phyloP scores from a whole-genome alignment of 768 basidiomycete species.

The Jaapia argillacea region DNA sequence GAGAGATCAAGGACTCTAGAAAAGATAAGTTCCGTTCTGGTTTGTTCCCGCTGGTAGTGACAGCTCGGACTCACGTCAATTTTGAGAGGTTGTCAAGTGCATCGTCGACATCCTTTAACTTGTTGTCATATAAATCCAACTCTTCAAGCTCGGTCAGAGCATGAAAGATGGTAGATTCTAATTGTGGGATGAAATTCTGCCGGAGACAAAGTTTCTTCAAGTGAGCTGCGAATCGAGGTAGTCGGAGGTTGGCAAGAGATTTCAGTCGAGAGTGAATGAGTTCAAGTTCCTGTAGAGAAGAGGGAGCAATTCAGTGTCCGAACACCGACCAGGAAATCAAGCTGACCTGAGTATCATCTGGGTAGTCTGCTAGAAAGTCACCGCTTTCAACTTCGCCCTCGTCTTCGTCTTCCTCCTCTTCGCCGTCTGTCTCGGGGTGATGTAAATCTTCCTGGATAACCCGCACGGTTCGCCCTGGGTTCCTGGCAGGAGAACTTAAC shows the following conservation, averaged over 20 bases:
- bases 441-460: neutral
- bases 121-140: conserved; percentile 94
- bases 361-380: conserved; percentile 69
- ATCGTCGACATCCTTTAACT: conserved; percentile 63
- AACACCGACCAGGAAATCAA: neutral
- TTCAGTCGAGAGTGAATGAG: conserved; percentile 72
- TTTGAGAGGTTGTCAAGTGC: conserved; percentile 48
- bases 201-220: conserved; percentile 74
- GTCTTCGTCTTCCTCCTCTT: conserved; percentile 37
- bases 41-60: neutral
- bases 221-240: conserved; percentile 61
- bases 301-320: conserved; percentile 4
- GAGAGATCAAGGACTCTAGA: conserved; percentile 81
- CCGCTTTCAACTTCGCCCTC: conserved; percentile 19
- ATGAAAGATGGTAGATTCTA: conserved; percentile 66
- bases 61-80: conserved; percentile 39
- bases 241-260: conserved; percentile 54
- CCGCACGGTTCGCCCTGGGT: neutral
- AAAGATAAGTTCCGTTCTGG: conserved; percentile 1
- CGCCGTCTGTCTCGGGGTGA: neutral
- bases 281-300: conserved; percentile 62
- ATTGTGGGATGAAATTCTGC: conserved; percentile 69
- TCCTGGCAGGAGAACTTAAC: no score
- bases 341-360: conserved; percentile 76
- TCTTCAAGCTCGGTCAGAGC: conserved; percentile 69